Conservation (phyloP, 148 eudicot genomes). For the Vaccinium darrowii region DNA sequence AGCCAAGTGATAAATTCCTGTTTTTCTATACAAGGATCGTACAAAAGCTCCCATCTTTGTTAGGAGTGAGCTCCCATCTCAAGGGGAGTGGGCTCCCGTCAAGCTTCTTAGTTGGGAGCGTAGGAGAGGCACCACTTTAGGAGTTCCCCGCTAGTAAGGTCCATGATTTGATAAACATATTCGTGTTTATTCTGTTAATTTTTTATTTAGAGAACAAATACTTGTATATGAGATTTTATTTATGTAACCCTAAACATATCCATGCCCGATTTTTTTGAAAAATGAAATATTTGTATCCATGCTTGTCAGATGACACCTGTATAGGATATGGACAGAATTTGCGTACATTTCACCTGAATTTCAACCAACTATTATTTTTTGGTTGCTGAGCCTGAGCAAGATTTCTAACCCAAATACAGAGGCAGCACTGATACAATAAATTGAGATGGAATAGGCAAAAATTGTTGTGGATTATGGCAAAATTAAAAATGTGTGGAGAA, state of each 20-base stretch:
- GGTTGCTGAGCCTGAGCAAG: not conserved
- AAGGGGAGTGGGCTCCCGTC: too few relatives aligned
- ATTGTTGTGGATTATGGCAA: not conserved
- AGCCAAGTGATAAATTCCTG: too few relatives aligned
- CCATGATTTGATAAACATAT: not conserved
- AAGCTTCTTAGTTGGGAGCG: too few relatives aligned
- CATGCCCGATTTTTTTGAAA: not conserved
- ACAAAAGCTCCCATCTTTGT: too few relatives aligned
- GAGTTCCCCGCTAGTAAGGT: too few relatives aligned
- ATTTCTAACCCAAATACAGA: constrained; percentile 4
- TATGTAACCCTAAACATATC: not conserved
- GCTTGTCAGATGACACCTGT: not conserved
- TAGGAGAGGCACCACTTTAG: too few relatives aligned
- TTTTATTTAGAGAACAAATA: too few relatives aligned
- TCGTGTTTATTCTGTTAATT: not conserved
- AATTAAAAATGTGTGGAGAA: not conserved
- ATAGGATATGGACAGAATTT: not conserved
- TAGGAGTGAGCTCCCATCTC: too few relatives aligned
- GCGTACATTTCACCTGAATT: not conserved
- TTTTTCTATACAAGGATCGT: too few relatives aligned
- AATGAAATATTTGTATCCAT: not conserved
- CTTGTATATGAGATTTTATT: not conserved
- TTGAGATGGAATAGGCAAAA: not conserved
- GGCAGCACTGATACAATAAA: not conserved
- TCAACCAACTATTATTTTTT: not conserved